Conservation (phyloP, 768 basidiomycete genomes). For the Leccinum rimulosum region DNA sequence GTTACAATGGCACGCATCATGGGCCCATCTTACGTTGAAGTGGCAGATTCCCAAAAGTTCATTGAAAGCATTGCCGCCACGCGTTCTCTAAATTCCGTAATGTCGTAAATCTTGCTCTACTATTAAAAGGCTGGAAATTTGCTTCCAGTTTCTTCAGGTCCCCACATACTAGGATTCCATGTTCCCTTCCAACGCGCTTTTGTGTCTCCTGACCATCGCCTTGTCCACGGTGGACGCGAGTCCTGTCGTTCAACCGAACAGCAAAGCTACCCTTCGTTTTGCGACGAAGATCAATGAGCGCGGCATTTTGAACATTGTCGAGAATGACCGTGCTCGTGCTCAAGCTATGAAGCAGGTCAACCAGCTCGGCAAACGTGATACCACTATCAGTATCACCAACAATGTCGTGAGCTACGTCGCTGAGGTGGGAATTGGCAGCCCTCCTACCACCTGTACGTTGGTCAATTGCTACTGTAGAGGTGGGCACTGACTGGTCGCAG, state of each 20-base stretch:
- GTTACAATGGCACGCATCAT: no score
- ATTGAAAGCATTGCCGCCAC: no score
- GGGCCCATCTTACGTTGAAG: no score
- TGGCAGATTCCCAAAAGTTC: no score
- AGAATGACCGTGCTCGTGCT: conserved; percentile 21
- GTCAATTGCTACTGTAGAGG: not conserved
- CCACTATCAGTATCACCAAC: conserved; percentile 17
- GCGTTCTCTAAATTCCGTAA: not conserved
- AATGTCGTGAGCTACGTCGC: conserved; percentile 25
- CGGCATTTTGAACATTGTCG: conserved; percentile 11
- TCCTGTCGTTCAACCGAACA: conserved; percentile 5
- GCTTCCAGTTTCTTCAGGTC: no score
- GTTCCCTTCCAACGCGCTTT: conserved; percentile 9
- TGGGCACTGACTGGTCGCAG: conserved; percentile 11
- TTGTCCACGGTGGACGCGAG: conserved; percentile 13
- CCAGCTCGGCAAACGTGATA: conserved; percentile 6
- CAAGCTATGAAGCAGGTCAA: conserved; percentile 6
- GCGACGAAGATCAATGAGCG: conserved; percentile 9
- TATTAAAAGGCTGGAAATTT: not conserved
- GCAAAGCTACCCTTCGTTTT: conserved; percentile 14
- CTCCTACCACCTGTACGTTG: conserved; percentile 26
- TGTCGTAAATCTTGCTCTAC: not conserved
- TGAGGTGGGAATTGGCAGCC: conserved; percentile 27
- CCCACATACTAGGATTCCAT: conserved; percentile 1
- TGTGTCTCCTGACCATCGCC: conserved; percentile 13